Evolutionary conservation across 805 yeast species (phyloP).

Genomic region (Kodamaea fukazawae): DNA sequence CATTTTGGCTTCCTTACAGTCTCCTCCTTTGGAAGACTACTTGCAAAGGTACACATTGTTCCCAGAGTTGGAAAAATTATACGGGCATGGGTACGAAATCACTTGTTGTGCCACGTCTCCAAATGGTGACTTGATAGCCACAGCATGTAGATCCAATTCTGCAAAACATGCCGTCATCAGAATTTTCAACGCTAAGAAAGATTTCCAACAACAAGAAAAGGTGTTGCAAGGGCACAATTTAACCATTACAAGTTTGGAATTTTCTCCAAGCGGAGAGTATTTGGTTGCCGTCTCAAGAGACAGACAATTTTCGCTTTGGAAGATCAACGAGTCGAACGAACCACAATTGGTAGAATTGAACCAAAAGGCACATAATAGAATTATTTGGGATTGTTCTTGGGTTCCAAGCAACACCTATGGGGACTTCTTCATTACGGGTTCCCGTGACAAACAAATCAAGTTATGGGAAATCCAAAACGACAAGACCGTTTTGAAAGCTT

Average conservation of each 20-base stretch:
- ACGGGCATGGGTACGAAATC: constrained; percentile 97
- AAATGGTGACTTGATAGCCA: constrained; percentile 63
- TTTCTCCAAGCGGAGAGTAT: constrained; percentile 64
- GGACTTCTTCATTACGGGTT: constrained; percentile 68
- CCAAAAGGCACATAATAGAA: constrained; percentile 83
- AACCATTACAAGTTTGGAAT: constrained; percentile 80
- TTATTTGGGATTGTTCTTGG: constrained; percentile 96
- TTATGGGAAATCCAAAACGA: constrained; percentile 56
- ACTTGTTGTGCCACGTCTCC: constrained; percentile 73
- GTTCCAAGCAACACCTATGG: constrained; percentile 42
- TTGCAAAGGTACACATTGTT: constrained; percentile 88
- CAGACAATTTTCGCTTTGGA: constrained; percentile 80
- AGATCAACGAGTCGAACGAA: constrained; percentile 22
- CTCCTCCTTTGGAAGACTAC: constrained; percentile 87
- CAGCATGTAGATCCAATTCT: constrained; percentile 88
- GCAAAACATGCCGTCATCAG: constrained; percentile 83
- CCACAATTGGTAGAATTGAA: constrained; percentile 42
- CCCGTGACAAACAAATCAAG: constrained; percentile 80
- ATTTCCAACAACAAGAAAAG: constrained; percentile 46
- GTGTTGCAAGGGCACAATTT: constrained; percentile 68
- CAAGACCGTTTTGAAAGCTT: constrained; percentile 2
- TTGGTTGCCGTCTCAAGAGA: constrained; percentile 85
- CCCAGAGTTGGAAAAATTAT: constrained; percentile 92
- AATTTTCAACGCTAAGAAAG: constrained; percentile 60
- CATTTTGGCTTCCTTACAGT: constrained; percentile 41